Evolutionary conservation across 257 asterid species (phyloP).

Genomic region (Plantago ovata): DNA sequence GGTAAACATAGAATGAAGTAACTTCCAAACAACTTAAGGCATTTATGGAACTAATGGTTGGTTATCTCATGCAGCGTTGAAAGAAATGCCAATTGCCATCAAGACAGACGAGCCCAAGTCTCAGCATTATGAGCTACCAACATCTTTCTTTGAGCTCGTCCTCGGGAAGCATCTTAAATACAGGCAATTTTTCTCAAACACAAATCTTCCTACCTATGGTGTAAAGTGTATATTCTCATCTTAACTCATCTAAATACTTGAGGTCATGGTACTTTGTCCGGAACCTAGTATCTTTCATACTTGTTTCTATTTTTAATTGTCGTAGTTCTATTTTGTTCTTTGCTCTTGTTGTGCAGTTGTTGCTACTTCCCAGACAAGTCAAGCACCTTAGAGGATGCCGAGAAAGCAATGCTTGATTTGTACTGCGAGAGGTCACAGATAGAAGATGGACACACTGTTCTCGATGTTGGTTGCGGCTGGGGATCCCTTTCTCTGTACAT

Average conservation of each 20-base stretch:
- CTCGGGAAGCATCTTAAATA: conserved; percentile 89
- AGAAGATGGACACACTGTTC: conserved; percentile 80
- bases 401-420: conserved; percentile 76
- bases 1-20: not conserved
- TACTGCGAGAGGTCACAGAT: conserved; percentile 82
- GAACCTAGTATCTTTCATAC: not conserved
- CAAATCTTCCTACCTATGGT: not conserved
- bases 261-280: too few relatives aligned
- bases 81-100: conserved; percentile 83
- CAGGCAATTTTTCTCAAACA: conserved; percentile 37
- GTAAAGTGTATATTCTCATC: not conserved
- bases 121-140: conserved; percentile 88
- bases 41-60: conserved; percentile 15
- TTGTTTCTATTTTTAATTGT: not conserved
- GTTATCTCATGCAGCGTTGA: conserved; percentile 54
- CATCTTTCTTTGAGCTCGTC: conserved; percentile 86
- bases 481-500: conserved; percentile 74
- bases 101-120: conserved; percentile 71
- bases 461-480: conserved; percentile 99
- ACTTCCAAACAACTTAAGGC: not conserved
- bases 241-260: too few relatives aligned
- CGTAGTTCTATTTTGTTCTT: conserved; percentile 12
- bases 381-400: conserved; percentile 85
- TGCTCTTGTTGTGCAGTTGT: conserved; percentile 55
- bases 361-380: conserved; percentile 60